Conservation (phyloP, 441 rosid species). For the Mallotus japonicus region DNA sequence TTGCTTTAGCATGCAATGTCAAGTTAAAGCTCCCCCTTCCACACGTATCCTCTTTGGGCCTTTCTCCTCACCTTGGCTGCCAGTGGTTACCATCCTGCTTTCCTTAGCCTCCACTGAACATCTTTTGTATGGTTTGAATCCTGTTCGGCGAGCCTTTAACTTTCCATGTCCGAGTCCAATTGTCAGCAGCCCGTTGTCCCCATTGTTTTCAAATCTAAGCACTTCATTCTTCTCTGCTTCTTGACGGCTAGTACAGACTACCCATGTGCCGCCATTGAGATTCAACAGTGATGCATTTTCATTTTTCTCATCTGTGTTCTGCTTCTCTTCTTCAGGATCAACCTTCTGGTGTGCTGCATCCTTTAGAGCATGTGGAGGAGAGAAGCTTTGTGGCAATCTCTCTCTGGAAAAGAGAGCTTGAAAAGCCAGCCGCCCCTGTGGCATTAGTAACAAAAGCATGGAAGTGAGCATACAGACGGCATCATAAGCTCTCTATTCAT, state of each 20-base stretch:
- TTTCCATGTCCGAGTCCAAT: slow-evolving; percentile 58
- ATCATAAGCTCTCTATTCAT: neutral
- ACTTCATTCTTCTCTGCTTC: slow-evolving; percentile 41
- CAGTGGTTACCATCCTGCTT: slow-evolving; percentile 35
- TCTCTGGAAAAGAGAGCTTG: slow-evolving; percentile 86
- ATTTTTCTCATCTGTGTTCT: slow-evolving; percentile 28
- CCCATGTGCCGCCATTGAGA: slow-evolving; percentile 44
- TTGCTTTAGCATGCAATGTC: slow-evolving; percentile 36
- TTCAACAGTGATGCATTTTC: slow-evolving; percentile 39
- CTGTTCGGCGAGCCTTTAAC: slow-evolving; percentile 59
- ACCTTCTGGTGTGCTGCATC: slow-evolving; percentile 30
- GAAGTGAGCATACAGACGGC: slow-evolving; percentile 13
- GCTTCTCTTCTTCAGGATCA: slow-evolving; percentile 37
- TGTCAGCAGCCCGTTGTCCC: slow-evolving; percentile 45
- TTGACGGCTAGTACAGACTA: slow-evolving; percentile 29
- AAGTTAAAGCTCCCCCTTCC: slow-evolving; percentile 56
- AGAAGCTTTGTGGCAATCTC: slow-evolving; percentile 87
- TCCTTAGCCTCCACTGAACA: slow-evolving; percentile 84
- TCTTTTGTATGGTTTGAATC: slow-evolving; percentile 95
- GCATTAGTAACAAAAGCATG: slow-evolving; percentile 14
- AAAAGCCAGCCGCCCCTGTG: slow-evolving; percentile 87
- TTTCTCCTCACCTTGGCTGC: slow-evolving; percentile 64
- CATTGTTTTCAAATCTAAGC: slow-evolving; percentile 26
- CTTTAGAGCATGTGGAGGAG: slow-evolving; percentile 49
- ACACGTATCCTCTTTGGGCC: slow-evolving; percentile 78